Evolutionary conservation across 2,329 filamentous ascomycete species (phyloP).

Genomic region (Colletotrichum sublineola): DNA sequence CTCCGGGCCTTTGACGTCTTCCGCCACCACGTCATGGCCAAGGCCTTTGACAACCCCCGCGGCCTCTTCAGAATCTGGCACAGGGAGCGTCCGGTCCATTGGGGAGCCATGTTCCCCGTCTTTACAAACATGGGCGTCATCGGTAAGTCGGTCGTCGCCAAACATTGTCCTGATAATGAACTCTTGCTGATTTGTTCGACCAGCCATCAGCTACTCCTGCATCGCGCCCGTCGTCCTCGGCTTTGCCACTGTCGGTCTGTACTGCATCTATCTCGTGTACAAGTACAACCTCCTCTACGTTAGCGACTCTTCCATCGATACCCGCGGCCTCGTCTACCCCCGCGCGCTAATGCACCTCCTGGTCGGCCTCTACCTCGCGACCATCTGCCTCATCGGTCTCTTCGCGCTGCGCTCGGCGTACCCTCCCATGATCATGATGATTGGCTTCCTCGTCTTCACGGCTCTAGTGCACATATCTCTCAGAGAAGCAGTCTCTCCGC

Average conservation of each 20-base stretch:
- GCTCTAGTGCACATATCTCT: conserved; percentile 81
- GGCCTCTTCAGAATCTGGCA: conserved; percentile 85
- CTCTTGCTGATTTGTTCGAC: conserved; percentile 41
- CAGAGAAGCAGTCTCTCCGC: conserved; percentile 78
- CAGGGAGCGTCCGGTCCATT: conserved; percentile 78
- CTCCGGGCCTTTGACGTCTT: conserved; percentile 78
- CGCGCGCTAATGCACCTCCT: conserved; percentile 90
- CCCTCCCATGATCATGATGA: conserved; percentile 81
- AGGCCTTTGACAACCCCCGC: conserved; percentile 82
- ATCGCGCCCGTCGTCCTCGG: conserved; percentile 88
- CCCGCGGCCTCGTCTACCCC: conserved; percentile 88
- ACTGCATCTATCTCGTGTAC: conserved; percentile 87
- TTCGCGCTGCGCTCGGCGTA: conserved; percentile 78
- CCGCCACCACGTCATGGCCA: conserved; percentile 71
- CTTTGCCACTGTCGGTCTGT: conserved; percentile 84
- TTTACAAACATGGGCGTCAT: conserved; percentile 87
- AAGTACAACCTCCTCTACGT: conserved; percentile 93
- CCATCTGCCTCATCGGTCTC: conserved; percentile 86
- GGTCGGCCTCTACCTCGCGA: conserved; percentile 84
- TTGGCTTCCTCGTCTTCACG: conserved; percentile 81
- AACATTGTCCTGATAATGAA: background rate
- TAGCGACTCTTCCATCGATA: conserved; percentile 84
- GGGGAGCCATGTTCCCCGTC: conserved; percentile 86
- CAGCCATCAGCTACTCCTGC: conserved; percentile 85
- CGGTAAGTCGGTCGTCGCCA: conserved; percentile 64